A percentile compares a stretch with the other conserved stretches of the same genome.
phyloP scores from a whole-genome alignment of 2,329 filamentous ascomycete species.

The Aureobasidium sp. region DNA sequence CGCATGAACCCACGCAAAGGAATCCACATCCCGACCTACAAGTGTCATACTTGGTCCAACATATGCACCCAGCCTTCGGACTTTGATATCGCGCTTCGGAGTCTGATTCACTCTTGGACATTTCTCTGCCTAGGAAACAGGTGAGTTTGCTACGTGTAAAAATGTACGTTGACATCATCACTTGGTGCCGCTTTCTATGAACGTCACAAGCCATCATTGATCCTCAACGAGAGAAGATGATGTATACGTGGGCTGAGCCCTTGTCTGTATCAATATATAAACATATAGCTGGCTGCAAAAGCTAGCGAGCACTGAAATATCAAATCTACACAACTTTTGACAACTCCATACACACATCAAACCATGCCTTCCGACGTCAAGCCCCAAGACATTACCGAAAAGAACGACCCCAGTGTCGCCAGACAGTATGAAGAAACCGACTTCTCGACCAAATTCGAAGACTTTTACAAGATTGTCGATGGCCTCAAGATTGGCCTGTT shows the following conservation, averaged over 20 bases:
- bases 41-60: too few species aligned
- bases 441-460: conserved; percentile 40
- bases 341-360: conserved; percentile 16
- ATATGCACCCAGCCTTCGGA: neutral
- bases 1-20: neutral
- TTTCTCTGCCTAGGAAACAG: too few species aligned
- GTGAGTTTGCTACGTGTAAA: neutral
- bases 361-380: conserved; percentile 42
- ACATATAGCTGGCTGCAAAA: neutral
- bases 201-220: conserved; percentile 5
- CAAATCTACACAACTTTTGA: neutral
- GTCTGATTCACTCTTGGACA: neutral
- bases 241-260: neutral
- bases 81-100: conserved; percentile 11
- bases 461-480: conserved; percentile 43
- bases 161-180: neutral
- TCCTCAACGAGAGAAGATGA: neutral
- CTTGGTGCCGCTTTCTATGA: neutral
- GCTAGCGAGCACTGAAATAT: too few species aligned
- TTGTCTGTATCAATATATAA: neutral
- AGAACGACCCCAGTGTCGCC: conserved; percentile 42
- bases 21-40: neutral
- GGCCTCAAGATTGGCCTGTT: conserved; percentile 39
- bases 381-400: conserved; percentile 34
- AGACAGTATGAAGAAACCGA: conserved; percentile 44